Evolutionary conservation across 176 grass and related monocot genomes (phyloP), one percentile per base, ranked within the genome.

Genomic region (bread wheat (Triticum aestivum)): DNA sequence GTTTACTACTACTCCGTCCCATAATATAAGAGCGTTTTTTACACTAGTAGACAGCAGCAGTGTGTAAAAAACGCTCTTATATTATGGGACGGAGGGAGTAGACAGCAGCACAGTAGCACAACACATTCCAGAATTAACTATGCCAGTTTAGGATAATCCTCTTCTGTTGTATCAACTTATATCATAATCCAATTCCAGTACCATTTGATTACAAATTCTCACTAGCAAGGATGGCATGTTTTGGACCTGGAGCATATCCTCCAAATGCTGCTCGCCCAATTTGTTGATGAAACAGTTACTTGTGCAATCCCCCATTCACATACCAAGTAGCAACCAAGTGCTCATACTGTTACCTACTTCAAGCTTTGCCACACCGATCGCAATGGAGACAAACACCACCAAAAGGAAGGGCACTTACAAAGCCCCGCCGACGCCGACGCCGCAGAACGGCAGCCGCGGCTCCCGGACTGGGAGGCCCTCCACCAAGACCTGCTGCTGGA

Each of bases 381-480:
- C 21, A 70, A 39, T 56, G 32, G 47, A 71, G 47, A 37, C 20
- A 73, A 9, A 21, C 67, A 56, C 20, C 52, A 21, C 54, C 8
- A 12, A n/a, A 30, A 75, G 47, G 17, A 68, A 71, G 15, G 17
- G 56, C 18, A 88, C 89, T 91, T 85, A 94, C 89, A 94, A 52
- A 84, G 70, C 75, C 92, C 92, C 91, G 65, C 89, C 92, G 20
- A 91, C 2, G 82, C 92, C 92, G 11, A 86, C 58, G 78, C 89
- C 92, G 51, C 73, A 94, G 81, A 94, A 87, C 3, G 87, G 92
- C 49, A 94, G 79, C 1, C 85, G 59, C 27, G 89, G 85, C 73
- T 86, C 87, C 59, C 56, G 82, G 61, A 89, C 11, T 35, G 84
- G 83, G 17, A 92, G 29, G 67, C 90, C 84, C 26, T 92, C 90